These are phyloP conservation scores for Odontarrhena argentea DNA, from an alignment of 345 rosid species.

Conservation along the genomic window DNA sequence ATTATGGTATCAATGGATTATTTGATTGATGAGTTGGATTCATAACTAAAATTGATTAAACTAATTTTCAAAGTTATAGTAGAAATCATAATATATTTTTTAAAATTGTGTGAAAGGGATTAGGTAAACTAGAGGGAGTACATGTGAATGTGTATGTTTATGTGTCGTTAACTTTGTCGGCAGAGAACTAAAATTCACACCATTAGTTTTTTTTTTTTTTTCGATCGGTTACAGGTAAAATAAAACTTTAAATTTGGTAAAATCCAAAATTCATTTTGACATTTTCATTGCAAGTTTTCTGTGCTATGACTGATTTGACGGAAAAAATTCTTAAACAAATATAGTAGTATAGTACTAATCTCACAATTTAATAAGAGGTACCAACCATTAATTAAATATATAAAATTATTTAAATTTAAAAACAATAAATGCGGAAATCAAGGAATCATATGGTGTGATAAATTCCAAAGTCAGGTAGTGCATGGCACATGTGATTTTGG, in stretches of 20 bases:
- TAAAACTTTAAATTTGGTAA: background rate
- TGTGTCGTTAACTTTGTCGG: background rate
- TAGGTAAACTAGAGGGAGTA: too few relatives aligned
- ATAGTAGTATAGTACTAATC: background rate
- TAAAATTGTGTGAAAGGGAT: too few relatives aligned
- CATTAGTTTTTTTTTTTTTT: too few relatives aligned
- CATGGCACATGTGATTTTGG: conserved; percentile 27
- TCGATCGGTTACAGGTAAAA: background rate
- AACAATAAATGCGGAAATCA: conserved; percentile 13
- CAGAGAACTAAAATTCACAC: background rate
- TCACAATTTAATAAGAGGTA: background rate
- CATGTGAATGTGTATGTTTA: too few relatives aligned
- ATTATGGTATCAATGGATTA: too few relatives aligned
- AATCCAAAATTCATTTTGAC: background rate
- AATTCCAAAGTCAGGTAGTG: conserved; percentile 24
- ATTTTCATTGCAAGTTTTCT: background rate
- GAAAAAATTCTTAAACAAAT: background rate
- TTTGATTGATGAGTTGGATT: too few relatives aligned
- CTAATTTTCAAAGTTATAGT: too few relatives aligned
- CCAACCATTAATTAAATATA: background rate
- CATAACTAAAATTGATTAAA: too few relatives aligned
- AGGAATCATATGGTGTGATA: conserved; percentile 25
- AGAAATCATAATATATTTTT: too few relatives aligned
- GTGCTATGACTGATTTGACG: background rate
- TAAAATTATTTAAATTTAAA: background rate